These are phyloP conservation scores for Acorus calamus DNA, from an alignment of 106 monocot genomes.

Conservation along the genomic window DNA sequence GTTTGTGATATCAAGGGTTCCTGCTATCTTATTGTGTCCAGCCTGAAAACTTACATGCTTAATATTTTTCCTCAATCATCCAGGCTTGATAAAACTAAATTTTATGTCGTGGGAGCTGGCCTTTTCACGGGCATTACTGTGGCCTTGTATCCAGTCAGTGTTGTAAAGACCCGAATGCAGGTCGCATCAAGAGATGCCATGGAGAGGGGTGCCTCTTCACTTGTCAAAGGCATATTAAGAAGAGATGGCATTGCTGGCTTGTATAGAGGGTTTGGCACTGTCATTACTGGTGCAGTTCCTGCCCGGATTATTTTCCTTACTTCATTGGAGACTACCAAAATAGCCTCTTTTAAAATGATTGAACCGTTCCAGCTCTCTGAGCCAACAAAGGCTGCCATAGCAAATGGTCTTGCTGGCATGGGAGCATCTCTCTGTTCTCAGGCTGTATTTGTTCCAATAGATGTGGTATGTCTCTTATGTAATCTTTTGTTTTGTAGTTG, in stretches of 20 bases:
- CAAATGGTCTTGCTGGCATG: slow-evolving; percentile 86
- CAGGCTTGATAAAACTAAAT: slow-evolving; percentile 97
- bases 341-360: slow-evolving; percentile 45
- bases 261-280: slow-evolving; percentile 94
- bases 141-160: slow-evolving; percentile 79
- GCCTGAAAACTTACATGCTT: background rate
- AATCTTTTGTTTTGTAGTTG: too few relatives aligned
- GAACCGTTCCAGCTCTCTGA: slow-evolving; percentile 81
- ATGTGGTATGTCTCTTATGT: slow-evolving; percentile 56
- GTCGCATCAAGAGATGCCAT: slow-evolving; percentile 74
- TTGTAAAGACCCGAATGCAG: slow-evolving; percentile 96
- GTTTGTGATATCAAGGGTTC: background rate
- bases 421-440: slow-evolving; percentile 77
- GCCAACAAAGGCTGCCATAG: slow-evolving; percentile 75
- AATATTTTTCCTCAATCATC: slow-evolving; percentile 4
- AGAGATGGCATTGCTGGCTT: slow-evolving; percentile 78
- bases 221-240: slow-evolving; percentile 72
- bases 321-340: slow-evolving; percentile 80
- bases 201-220: slow-evolving; percentile 61
- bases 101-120: slow-evolving; percentile 89
- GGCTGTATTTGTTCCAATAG: slow-evolving; percentile 87
- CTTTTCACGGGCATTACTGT: slow-evolving; percentile 86
- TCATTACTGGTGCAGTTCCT: slow-evolving; percentile 85
- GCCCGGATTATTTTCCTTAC: slow-evolving; percentile 93
- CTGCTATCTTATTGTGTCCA: too few relatives aligned